Evolutionary conservation across 257 asterid species (phyloP).

Genomic region (Ilex asprella): DNA sequence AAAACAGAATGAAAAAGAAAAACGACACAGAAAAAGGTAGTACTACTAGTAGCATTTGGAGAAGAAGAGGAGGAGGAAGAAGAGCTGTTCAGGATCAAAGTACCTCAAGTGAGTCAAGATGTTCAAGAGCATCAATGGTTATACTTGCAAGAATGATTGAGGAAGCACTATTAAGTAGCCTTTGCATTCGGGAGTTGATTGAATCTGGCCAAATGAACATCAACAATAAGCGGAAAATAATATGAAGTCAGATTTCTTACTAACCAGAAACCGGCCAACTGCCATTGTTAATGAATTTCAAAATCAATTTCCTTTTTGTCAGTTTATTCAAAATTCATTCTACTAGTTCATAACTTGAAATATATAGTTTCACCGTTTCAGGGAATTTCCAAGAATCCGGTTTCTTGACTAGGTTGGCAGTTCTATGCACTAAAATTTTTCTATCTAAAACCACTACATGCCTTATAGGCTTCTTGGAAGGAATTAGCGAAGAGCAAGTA

Average conservation of each 20-base stretch:
- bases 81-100: conserved; percentile 5
- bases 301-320: no score
- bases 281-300: not conserved
- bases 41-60: not conserved
- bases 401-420: no score
- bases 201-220: conserved; percentile 43
- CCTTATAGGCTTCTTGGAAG: no score
- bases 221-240: conserved; percentile 1
- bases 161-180: conserved; percentile 51
- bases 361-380: no score
- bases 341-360: no score
- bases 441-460: no score
- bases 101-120: conserved; percentile 83
- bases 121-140: conserved; percentile 42
- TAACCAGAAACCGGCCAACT: not conserved
- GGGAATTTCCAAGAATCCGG: no score
- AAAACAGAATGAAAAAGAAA: no score
- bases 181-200: conserved; percentile 49
- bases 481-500: no score
- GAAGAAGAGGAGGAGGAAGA: not conserved
- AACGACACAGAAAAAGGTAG: no score
- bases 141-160: conserved; percentile 61
- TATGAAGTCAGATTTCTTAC: not conserved
- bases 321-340: no score
- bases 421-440: no score